Base-by-base conservation (phyloP, 2,329 filamentous ascomycete genomes). In the Lecanoromycetidae sp. region DNA sequence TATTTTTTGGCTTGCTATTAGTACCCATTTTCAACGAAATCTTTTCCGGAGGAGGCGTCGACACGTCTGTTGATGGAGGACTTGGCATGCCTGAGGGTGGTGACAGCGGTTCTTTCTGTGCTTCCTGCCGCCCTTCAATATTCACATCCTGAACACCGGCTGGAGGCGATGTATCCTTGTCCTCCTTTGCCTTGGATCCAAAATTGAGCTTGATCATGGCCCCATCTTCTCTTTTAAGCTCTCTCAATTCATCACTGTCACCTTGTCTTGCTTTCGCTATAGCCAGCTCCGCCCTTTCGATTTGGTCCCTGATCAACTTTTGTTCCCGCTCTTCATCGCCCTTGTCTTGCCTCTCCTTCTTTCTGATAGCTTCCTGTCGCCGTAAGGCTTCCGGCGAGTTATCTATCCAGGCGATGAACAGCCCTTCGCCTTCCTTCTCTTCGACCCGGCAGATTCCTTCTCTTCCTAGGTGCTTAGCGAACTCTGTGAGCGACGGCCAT, bases 281-380 rank as follows among this genome's bases (percentile, higher is more conserved):
- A 35, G 65, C 67, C 62, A 67, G 66, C 56, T 68, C 69, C 44
- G 63, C 57, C 27, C 64, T 71, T 56, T 82, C 67, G 59, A 96
- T 84, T 71, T 96, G 91, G 60, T 86, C 83, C 57, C 76, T 75
- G 36, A 98, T 80, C 69, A 88, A 72, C 59, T 76, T 78, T 64
- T 90, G 82, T 66, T 96, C 88, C 40, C 87, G 68, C 65, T 93
- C 85, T 61, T 96, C 90, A 56, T 95, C 88, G 2, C 87, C 87
- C 56, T 84, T 85, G 57, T 95, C 88, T 63, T 88, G 80, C 46
- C 84, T 76, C 63, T 95, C 88, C 63, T 87, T 90, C 60, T 82
- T 80, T 55, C 81, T 71, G 40, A 95, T 72, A 22, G 86, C 86
- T 55, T 95, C 90, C 52, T 85, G 78, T 42, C 88, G 70, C 56